A percentile compares a stretch with the other conserved stretches of the same genome.
These are phyloP conservation scores for Aureobasidium leucospermi DNA, from an alignment of 2,329 filamentous ascomycete species.

Conservation along the genomic window DNA sequence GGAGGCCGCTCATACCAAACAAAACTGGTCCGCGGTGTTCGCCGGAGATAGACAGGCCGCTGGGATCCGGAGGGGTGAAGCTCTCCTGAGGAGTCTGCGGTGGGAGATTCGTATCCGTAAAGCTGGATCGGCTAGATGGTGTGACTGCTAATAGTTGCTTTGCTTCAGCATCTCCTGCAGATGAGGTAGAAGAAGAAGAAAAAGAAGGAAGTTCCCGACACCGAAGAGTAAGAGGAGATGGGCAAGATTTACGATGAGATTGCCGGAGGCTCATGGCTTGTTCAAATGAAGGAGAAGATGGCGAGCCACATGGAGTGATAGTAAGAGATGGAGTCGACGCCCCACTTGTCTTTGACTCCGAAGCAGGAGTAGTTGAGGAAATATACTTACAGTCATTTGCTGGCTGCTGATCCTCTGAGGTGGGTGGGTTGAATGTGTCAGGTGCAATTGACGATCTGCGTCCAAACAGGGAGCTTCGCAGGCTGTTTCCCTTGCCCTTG, in stretches of 20 bases:
- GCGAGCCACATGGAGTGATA: slow-evolving; percentile 25
- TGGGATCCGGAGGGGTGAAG: slow-evolving; percentile 70
- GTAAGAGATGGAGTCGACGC: slow-evolving; percentile 28
- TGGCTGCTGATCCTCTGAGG: slow-evolving; percentile 18
- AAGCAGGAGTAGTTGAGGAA: slow-evolving; percentile 15
- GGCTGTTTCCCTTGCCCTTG: slow-evolving; percentile 45
- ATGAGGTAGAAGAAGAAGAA: slow-evolving; percentile 11
- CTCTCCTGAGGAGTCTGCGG: slow-evolving; percentile 68
- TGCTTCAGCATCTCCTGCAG: slow-evolving; percentile 20
- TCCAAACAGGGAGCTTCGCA: slow-evolving; percentile 44
- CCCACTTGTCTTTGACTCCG: slow-evolving; percentile 22
- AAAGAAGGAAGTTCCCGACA: slow-evolving; percentile 18
- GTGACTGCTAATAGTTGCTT: slow-evolving; percentile 22
- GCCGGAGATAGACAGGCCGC: slow-evolving; percentile 73
- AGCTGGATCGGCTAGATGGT: slow-evolving; percentile 44
- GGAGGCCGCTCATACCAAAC: slow-evolving; percentile 27
- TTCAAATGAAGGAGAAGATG: slow-evolving; percentile 31
- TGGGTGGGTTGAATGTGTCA: slow-evolving; percentile 39
- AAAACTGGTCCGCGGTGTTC: slow-evolving; percentile 34
- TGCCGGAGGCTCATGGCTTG: slow-evolving; percentile 33
- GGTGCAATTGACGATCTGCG: slow-evolving; percentile 39
- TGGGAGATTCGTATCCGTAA: slow-evolving; percentile 46
- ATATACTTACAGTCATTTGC: slow-evolving; percentile 33
- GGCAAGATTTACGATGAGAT: slow-evolving; percentile 28
- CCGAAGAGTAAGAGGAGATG: slow-evolving; percentile 35